Conservation (phyloP, 1,139 yeast species). For the Candida albicans region DNA sequence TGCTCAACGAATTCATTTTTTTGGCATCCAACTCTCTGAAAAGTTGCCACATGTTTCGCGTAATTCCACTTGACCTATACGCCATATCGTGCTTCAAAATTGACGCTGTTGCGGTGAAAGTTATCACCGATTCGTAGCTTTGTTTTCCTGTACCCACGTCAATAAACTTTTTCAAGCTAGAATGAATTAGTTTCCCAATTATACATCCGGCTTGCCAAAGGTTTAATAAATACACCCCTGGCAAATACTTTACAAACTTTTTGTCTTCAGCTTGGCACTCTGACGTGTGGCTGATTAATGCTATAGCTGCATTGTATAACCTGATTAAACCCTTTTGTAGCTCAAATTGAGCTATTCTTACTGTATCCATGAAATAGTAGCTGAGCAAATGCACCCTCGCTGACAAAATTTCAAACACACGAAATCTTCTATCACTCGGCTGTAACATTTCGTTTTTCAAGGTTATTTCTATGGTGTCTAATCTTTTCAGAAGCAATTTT, state of each 20-base stretch:
- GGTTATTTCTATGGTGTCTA: conserved; percentile 71
- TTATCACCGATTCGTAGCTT: conserved; percentile 68
- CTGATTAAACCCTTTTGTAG: conserved; percentile 72
- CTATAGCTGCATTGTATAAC: conserved; percentile 76
- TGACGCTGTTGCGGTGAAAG: conserved; percentile 74
- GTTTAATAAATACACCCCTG: conserved; percentile 76
- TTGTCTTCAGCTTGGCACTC: conserved; percentile 59
- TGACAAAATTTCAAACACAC: conserved; percentile 67
- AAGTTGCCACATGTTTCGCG: conserved; percentile 92
- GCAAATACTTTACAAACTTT: conserved; percentile 71
- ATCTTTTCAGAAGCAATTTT: conserved; percentile 65
- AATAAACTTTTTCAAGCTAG: conserved; percentile 62
- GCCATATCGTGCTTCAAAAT: conserved; percentile 90
- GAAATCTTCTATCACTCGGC: conserved; percentile 53
- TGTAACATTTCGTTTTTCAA: conserved; percentile 28
- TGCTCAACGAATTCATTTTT: conserved; percentile 36
- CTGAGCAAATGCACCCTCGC: conserved; percentile 79
- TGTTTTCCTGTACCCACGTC: conserved; percentile 74
- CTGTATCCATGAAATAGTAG: conserved; percentile 75
- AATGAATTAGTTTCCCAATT: conserved; percentile 74
- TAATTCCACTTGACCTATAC: conserved; percentile 87
- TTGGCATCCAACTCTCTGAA: conserved; percentile 59
- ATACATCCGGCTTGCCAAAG: conserved; percentile 93
- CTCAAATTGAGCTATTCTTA: conserved; percentile 56
- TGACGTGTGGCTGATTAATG: conserved; percentile 66